Base-by-base conservation (phyloP, 352 stramenopile genomes). In the Phytophthora quininea region DNA sequence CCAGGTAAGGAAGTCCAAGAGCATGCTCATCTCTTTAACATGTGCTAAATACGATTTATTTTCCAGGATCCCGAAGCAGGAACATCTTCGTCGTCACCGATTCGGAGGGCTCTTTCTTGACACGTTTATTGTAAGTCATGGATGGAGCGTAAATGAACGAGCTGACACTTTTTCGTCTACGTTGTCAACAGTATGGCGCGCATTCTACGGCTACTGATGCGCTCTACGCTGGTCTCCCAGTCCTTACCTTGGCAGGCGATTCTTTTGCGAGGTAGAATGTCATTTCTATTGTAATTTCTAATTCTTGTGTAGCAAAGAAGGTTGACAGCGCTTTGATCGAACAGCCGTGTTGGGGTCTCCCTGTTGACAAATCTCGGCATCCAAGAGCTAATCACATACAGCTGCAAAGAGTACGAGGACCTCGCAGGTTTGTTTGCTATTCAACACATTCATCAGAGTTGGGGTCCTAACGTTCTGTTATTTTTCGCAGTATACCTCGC, bases 131-230 rank as follows among this genome's bases (percentile, higher is more conserved):
- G 82, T 88, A 71, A 59, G 72, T n/a, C 19, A 0, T 53, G 29
- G 40, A 14, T 47, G 30, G 8, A 15, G 43, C 58, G 32, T 51
- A 15, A 15, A 53, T 58, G 14, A 24, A 24, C 19, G 19, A 24
- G 19, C 19, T 24, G 19, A 24, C 19, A 24, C 19, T 24, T 24
- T 24, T 24, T 24, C 19, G 19, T 24, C 19, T 24, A 24, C 19
- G 19, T 32, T 19, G 37, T 10, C 7, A 56, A 37, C 46, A 91
- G 82, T 98, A 98, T 71, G 93, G 93, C 14, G 93, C 93, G 19
- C 95, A 98, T 79, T 98, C 93, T 6, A 96, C 95, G 4, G 94
- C 92, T 27, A 90, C 89, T 6, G 95, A 98, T 68, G 87, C 90
- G 19, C 73, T 98, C 30, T 91, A 80, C 48, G 80, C 82, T 14